Evolutionary conservation across 495 filamentous ascomycete genomes (phyloP), one percentile per base, ranked within the genome.

Genomic region (Daldinia childiae): DNA sequence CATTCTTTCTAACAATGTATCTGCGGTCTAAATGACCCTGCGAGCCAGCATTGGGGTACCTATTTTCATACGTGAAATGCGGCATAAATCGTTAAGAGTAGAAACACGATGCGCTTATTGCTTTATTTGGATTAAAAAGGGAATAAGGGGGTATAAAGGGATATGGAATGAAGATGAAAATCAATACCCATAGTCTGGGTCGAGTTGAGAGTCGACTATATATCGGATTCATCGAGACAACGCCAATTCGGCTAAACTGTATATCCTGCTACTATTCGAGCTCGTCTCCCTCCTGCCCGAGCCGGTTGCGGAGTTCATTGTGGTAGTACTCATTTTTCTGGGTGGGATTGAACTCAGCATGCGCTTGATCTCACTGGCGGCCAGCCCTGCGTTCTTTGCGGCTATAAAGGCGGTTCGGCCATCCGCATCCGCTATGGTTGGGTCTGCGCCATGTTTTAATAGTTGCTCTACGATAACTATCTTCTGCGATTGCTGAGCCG

Each of bases 401-500:
- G 70, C 73, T 21, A 51, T 26, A 29, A 71, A 55, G 21, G 75
- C 75, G 5, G 66, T 76, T 32, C 65, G 62, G 6, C 73, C 58
- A 27, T 59, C 36, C 4, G 29, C 62, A 62, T 78, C 76, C 36
- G 58, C 34, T 19, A 69, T 66, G 14, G 38, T 50, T 12, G 74
- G 64, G 24, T 79, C 61, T 0, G 79, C 79, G 12, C 74, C 78
- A 14, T 68, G 19, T 12, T 71, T 56, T 5, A 79, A 30, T 26
- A 82, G 61, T 26, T 64, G 15, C 29, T 76, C 41, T 17, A 77
- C 68, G 11, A 76, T 62, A 1, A 12, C n/a, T 26, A 75, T 73
- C 27, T 68, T 74, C 19, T 34, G 61, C 2, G 55, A 54, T 26
- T 32, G 51, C n/a, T 64, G 60, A 39, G 67, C 63, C 12, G 67